phyloP scores from a whole-genome alignment of 1,284 basidiomycete genomes.

The Erythrobasidium hasegawianum region DNA sequence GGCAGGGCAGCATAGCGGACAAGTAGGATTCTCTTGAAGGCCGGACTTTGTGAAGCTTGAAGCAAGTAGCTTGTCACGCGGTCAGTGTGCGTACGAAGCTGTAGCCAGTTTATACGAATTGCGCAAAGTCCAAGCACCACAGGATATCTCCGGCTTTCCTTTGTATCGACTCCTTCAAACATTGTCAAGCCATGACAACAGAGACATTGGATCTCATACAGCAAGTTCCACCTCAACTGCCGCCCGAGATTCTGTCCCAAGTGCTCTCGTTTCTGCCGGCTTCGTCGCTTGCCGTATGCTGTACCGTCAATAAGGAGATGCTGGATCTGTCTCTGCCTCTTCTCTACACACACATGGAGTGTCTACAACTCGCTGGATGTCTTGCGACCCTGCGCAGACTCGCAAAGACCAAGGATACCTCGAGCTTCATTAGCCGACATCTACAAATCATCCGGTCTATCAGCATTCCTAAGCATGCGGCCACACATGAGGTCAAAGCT shows the following conservation, averaged over 20 bases:
- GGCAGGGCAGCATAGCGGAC: too few relatives aligned
- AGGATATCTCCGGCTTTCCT: neutral
- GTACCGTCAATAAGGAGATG: neutral
- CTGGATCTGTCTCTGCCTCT: conserved; percentile 6
- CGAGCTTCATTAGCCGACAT: conserved; percentile 6
- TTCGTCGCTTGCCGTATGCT: neutral
- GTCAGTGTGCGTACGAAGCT: too few relatives aligned
- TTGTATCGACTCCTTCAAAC: neutral
- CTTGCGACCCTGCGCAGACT: conserved; percentile 11
- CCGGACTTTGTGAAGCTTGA: too few relatives aligned
- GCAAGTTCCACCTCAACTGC: neutral
- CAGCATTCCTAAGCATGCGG: conserved; percentile 6
- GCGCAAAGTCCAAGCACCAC: neutral
- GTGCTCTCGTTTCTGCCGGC: conserved; percentile 9
- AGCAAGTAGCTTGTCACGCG: too few relatives aligned
- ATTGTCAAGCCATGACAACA: too few relatives aligned
- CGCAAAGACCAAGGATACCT: neutral
- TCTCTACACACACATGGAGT: conserved; percentile 14
- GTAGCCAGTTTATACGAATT: too few relatives aligned
- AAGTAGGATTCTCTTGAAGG: too few relatives aligned
- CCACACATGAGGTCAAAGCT: conserved; percentile 28
- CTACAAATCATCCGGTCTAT: neutral
- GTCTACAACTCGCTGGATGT: conserved; percentile 6
- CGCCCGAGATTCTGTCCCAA: conserved; percentile 6
- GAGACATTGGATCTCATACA: too few relatives aligned